Base-by-base conservation (phyloP, 495 filamentous ascomycete genomes). In the Niebla homalea region DNA sequence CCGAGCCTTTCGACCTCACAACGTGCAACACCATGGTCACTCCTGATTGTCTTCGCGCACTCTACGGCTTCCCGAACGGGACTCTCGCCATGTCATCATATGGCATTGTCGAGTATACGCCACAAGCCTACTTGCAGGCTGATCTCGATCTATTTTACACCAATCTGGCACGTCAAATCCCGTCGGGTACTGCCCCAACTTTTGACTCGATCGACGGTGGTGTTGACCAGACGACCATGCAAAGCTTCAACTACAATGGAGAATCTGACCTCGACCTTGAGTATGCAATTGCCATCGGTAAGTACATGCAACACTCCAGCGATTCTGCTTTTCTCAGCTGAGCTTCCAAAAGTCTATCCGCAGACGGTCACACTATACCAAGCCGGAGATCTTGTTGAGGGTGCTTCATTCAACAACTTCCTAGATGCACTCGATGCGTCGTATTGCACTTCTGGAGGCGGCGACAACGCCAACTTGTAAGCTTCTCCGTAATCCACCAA, bases 341-440 rank as follows among this genome's bases (percentile, higher is more conserved):
- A 49, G 10, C 5, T 20, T 49, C 5, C 26, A 5, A 18, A 20
- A 49, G 63, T 69, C 42, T 64, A 68, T 25, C 67, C 68, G 11
- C 68, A 70, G 51, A 55, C 56, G 10, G 54, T 67, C 26, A 67
- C 62, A 10, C 61, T 72, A 10, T 70, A 66, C 56, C 66, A 69
- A 53, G 54, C 59, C n/a, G 66, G 64, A 36, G 60, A 67, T 45
- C 32, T 57, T 14, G 55, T 57, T 37, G 55, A 64, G 32, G 49
- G 51, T 22, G 58, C 57, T 14, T 57, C 54, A 10, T 62, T 70
- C 53, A 68, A 70, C 64, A 70, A 64, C 42, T 71, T 72, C 60
- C 65, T 72, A 2, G 69, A 72, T 51, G 69, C 64, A 2, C 57
- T 65, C 37, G 69, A 72, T 29, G 61, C 47, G 22, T 57, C 57